Evolutionary conservation across 2,329 filamentous ascomycete genomes (phyloP).

Genomic region (Pseudogymnoascus sp.): DNA sequence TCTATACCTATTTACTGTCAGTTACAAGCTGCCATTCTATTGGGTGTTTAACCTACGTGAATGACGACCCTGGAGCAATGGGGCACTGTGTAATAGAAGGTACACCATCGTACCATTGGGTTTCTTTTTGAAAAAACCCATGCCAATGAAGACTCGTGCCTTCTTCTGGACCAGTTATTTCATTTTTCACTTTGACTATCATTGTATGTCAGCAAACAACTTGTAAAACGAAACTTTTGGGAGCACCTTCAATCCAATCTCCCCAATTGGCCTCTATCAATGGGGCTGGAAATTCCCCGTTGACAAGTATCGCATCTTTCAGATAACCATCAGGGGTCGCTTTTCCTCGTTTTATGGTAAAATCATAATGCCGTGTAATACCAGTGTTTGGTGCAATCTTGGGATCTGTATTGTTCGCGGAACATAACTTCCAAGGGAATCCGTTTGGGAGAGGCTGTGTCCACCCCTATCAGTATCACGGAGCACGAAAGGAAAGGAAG

Average conservation of each 20-base stretch:
- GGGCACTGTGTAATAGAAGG: slow-evolving; percentile 53
- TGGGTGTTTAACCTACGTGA: not conserved
- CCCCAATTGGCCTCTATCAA: slow-evolving; percentile 34
- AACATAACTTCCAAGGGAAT: slow-evolving; percentile 43
- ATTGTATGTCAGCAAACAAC: not conserved
- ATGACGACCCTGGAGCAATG: slow-evolving; percentile 39
- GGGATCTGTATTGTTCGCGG: slow-evolving; percentile 32
- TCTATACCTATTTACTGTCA: slow-evolving; percentile 23
- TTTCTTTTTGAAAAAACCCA: slow-evolving; percentile 36
- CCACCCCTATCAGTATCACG: not conserved
- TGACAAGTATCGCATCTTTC: slow-evolving; percentile 28
- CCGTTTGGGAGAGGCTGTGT: slow-evolving; percentile 37
- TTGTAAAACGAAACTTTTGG: not conserved
- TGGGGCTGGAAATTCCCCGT: slow-evolving; percentile 31
- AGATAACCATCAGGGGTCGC: slow-evolving; percentile 27
- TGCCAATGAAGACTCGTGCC: slow-evolving; percentile 43
- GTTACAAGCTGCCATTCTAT: not conserved
- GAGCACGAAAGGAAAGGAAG: not conserved
- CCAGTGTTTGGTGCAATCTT: slow-evolving; percentile 33
- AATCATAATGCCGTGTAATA: slow-evolving; percentile 30
- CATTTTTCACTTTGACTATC: slow-evolving; percentile 31
- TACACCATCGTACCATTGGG: slow-evolving; percentile 36
- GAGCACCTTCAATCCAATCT: slow-evolving; percentile 20
- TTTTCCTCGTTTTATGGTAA: slow-evolving; percentile 20
- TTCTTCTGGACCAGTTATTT: slow-evolving; percentile 31